Percentiles rank a stretch among this genome's conserved stretches.
Conservation (phyloP, 1,284 basidiomycete genomes). For the Peniophora sp. region DNA sequence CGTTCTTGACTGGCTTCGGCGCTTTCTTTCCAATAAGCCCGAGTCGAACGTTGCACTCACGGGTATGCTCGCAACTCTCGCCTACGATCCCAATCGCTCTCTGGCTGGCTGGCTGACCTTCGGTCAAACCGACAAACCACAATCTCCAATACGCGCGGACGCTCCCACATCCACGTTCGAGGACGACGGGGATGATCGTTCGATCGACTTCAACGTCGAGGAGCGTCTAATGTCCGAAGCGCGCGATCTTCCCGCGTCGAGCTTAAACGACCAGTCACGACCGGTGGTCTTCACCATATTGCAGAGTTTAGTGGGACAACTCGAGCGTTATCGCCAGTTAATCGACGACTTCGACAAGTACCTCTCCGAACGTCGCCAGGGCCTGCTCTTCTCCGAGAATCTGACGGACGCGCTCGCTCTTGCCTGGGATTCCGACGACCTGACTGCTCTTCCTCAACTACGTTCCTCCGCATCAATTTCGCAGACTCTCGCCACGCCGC, state of each 20-base stretch:
- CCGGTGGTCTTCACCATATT: slow-evolving; percentile 78
- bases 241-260: slow-evolving; percentile 52
- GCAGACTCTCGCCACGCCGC: slow-evolving; percentile 18
- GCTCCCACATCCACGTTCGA: slow-evolving; percentile 18
- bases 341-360: slow-evolving; percentile 81
- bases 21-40: slow-evolving; percentile 81
- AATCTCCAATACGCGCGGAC: slow-evolving; percentile 13
- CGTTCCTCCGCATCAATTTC: slow-evolving; percentile 8
- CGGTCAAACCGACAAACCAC: slow-evolving; percentile 30
- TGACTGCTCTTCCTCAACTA: slow-evolving; percentile 10
- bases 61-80: slow-evolving; percentile 71
- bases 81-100: slow-evolving; percentile 78
- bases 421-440: slow-evolving; percentile 47
- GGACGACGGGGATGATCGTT: slow-evolving; percentile 65
- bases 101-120: slow-evolving; percentile 85
- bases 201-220: slow-evolving; percentile 67
- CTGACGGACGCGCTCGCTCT: slow-evolving; percentile 83
- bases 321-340: slow-evolving; percentile 69
- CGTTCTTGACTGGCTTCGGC: slow-evolving; percentile 62
- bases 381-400: slow-evolving; percentile 89
- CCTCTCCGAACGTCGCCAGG: slow-evolving; percentile 80
- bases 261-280: slow-evolving; percentile 60
- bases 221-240: slow-evolving; percentile 54
- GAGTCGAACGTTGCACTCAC: slow-evolving; percentile 88
- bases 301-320: slow-evolving; percentile 68